phyloP scores from a whole-genome alignment of 2,329 filamentous ascomycete species.

The Aspergillus sp. region DNA sequence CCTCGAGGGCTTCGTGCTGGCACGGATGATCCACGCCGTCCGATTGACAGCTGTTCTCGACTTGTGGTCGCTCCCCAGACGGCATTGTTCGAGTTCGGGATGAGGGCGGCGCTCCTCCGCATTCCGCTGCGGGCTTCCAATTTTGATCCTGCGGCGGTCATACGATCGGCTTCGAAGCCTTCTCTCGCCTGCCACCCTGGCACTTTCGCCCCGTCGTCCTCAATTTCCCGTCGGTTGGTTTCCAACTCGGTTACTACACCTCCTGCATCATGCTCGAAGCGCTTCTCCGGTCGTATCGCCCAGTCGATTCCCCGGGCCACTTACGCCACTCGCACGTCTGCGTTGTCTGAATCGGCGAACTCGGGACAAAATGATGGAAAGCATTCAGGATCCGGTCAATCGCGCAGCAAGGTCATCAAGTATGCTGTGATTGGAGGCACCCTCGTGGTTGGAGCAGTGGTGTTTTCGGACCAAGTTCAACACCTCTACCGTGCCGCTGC shows the following conservation, averaged over 20 bases:
- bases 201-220: background rate
- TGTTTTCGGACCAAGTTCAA: constrained; percentile 67
- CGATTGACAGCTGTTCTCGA: constrained; percentile 3
- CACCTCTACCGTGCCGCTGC: constrained; percentile 73
- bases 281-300: background rate
- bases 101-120: constrained; percentile 38
- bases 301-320: constrained; percentile 6
- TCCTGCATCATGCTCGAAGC: constrained; percentile 1
- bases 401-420: constrained; percentile 31
- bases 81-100: constrained; percentile 29
- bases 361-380: constrained; percentile 13
- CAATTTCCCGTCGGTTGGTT: background rate
- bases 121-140: constrained; percentile 35
- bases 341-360: constrained; percentile 13
- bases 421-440: constrained; percentile 38
- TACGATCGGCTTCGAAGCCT: constrained; percentile 27
- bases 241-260: background rate
- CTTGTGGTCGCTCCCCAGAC: constrained; percentile 18
- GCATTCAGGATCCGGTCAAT: constrained; percentile 14
- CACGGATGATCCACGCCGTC: constrained; percentile 12
- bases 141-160: constrained; percentile 31
- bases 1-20: constrained; percentile 9
- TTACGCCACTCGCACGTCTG: constrained; percentile 24
- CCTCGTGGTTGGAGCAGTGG: constrained; percentile 48
- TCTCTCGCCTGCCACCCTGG: constrained; percentile 16